A percentile compares a stretch with the other conserved stretches of the same genome.
Conservation (phyloP, 106 monocot genomes). For the Dendrobium chrysotoxum region DNA sequence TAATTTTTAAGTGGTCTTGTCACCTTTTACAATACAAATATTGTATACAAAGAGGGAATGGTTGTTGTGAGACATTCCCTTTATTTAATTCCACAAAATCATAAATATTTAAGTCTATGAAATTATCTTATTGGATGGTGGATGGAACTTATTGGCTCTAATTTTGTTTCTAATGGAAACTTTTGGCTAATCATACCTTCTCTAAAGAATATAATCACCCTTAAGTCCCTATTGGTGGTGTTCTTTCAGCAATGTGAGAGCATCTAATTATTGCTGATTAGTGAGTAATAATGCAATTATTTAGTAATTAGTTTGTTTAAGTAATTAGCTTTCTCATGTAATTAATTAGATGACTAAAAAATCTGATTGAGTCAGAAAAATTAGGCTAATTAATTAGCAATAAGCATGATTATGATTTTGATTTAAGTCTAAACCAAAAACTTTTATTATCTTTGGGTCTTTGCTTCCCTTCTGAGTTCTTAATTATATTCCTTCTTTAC, state of each 20-base stretch:
- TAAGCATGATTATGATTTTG: no score
- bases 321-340: not conserved
- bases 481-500: not conserved
- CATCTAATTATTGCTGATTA: not conserved
- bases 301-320: not conserved
- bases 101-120: not conserved
- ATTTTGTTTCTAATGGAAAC: not conserved
- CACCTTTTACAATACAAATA: constrained; percentile 6
- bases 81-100: not conserved
- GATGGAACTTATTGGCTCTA: not conserved
- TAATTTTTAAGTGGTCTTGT: not conserved
- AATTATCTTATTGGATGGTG: not conserved
- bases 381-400: no score
- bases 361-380: not conserved
- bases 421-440: no score
- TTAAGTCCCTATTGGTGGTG: not conserved
- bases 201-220: not conserved
- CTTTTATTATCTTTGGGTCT: not conserved
- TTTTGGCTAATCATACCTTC: not conserved
- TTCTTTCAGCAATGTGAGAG: not conserved
- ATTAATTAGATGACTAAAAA: not conserved
- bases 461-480: not conserved
- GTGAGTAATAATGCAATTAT: not conserved
- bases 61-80: not conserved
- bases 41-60: not conserved